A percentile compares a stretch with the other conserved stretches of the same genome.
These are phyloP conservation scores for Pseudogymnoascus sp. DNA, from an alignment of 2,329 filamentous ascomycete genomes.

Conservation along the genomic window DNA sequence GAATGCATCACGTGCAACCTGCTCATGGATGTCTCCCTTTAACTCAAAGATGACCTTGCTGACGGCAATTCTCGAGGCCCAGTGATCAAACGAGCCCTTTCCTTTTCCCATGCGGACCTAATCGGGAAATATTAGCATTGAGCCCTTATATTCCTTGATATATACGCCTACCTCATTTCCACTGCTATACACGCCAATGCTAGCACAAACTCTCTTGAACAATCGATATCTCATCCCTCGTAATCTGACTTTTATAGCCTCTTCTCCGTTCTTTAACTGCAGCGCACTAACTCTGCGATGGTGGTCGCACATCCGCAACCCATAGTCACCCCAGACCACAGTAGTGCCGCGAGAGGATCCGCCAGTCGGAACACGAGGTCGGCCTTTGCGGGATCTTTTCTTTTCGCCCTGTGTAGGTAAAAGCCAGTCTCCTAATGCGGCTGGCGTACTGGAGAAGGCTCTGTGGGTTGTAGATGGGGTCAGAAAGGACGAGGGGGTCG, in stretches of 20 bases:
- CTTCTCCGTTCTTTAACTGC: conserved; percentile 83
- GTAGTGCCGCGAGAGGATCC: conserved; percentile 89
- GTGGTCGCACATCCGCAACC: conserved; percentile 86
- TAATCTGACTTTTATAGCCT: conserved; percentile 81
- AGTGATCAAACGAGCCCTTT: conserved; percentile 95
- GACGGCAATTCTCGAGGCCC: conserved; percentile 82
- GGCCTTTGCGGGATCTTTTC: conserved; percentile 82
- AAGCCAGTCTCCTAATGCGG: conserved; percentile 64
- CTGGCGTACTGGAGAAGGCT: conserved; percentile 63
- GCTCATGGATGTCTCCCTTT: conserved; percentile 86
- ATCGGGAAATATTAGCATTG: background rate
- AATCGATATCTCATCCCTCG: conserved; percentile 87
- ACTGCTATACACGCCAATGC: conserved; percentile 89
- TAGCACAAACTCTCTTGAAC: conserved; percentile 85
- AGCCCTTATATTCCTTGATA: background rate
- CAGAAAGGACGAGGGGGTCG: background rate
- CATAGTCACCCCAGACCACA: conserved; percentile 93
- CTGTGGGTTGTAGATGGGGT: conserved; percentile 40
- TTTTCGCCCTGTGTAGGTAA: conserved; percentile 70
- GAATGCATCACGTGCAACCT: conserved; percentile 88
- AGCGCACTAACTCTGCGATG: conserved; percentile 81
- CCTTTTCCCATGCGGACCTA: conserved; percentile 97
- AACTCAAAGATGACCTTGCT: conserved; percentile 90
- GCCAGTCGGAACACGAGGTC: conserved; percentile 79
- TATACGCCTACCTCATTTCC: conserved; percentile 66